Evolutionary conservation across 441 rosid genomes (phyloP), one percentile per base, ranked within the genome.

Genomic region (Populus tomentosa): DNA sequence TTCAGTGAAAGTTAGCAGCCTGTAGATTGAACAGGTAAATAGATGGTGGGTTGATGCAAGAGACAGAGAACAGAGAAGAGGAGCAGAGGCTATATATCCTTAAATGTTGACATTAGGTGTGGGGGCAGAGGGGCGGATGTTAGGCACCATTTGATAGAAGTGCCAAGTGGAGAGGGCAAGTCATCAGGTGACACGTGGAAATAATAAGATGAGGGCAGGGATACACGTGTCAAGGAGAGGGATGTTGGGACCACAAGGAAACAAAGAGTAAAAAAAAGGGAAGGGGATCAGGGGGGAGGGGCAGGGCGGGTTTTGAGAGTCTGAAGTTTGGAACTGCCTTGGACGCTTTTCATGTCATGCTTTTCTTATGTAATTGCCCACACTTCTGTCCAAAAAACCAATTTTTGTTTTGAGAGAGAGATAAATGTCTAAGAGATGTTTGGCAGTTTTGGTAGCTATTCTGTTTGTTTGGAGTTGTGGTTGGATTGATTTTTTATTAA

Each of bases 331-430:
- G 87, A 89, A 88, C 88, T 87, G 86, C 87, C 87, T 83, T 81
- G 79, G 30, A 85, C 87, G 88, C 79, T 66, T 87, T 75, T 72
- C 80, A 66, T 82, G 95, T 92, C 97, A 92, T 87, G 94, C 97
- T 87, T 89, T 91, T 85, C 90, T 84, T 83, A 88, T 91, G 91
- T 28, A 28, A 63, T 74, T 7, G 10, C 30, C 62, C 46, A 69
- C 72, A 18, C 71, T 62, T 42, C 67, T 8, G 26, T 72, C 67
- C 85, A 21, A 71, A 42, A 64, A 28, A 72, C 46, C 6, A 9
- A 10, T 1, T 66, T 42, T 7, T 18, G n/a, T n/a, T n/a, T n/a
- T n/a, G n/a, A n/a, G n/a, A n/a, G n/a, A n/a, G n/a, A n/a, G n/a
- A n/a, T n/a, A n/a, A n/a, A n/a, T n/a, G n/a, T n/a, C n/a, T n/a